Percentiles rank a stretch among this genome's conserved stretches.
These are phyloP conservation scores for Epichloe glyceriae DNA, from an alignment of 2,329 filamentous ascomycete genomes.

Conservation along the genomic window DNA sequence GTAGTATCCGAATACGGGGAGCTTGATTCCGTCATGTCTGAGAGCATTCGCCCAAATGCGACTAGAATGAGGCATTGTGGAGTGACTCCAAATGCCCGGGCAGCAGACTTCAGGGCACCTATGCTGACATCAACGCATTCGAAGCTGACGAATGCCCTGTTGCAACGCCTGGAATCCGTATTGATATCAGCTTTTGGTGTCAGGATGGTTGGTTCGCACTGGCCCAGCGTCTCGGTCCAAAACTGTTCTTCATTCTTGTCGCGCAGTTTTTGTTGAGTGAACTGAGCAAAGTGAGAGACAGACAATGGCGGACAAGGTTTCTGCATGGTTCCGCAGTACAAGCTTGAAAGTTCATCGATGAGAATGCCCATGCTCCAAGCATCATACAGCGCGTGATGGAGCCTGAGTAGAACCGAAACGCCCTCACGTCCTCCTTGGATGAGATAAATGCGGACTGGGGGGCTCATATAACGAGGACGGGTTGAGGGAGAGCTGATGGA, in stretches of 20 bases:
- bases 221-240: background rate
- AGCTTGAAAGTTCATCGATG: background rate
- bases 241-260: background rate
- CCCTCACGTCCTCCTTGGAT: background rate
- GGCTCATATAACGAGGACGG: background rate
- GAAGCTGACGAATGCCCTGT: background rate
- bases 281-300: background rate
- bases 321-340: background rate
- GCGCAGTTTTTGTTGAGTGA: background rate
- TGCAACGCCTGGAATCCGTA: background rate
- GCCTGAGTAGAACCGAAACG: background rate
- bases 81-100: conserved; percentile 1
- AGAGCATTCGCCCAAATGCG: conserved; percentile 5
- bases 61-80: conserved; percentile 3
- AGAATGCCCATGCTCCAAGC: background rate
- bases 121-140: conserved; percentile 3
- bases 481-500: background rate
- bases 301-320: background rate
- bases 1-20: background rate
- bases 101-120: conserved; percentile 3
- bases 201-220: background rate
- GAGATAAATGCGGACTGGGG: background rate
- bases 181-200: background rate
- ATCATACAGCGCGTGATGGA: background rate
- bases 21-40: background rate